Conservation (phyloP, 2,329 filamentous ascomycete genomes). For the Fusarium temperatum region DNA sequence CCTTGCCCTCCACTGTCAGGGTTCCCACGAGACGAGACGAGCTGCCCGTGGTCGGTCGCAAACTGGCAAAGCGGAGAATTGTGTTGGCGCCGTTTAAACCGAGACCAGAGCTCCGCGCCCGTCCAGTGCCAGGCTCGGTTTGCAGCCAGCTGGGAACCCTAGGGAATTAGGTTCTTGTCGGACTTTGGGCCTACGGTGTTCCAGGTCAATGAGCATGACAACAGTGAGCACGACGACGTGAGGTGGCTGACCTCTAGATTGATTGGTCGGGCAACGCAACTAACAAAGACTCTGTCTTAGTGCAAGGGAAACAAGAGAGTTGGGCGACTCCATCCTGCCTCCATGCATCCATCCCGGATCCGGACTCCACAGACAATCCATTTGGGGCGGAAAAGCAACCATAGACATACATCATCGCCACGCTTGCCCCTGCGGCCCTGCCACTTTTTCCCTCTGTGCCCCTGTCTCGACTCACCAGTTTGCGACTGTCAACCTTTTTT, state of each 20-base stretch:
- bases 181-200: conserved; percentile 20
- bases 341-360: conserved; percentile 47
- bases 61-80: conserved; percentile 30
- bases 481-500: conserved; percentile 30
- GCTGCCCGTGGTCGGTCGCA: conserved; percentile 19
- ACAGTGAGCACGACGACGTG: conserved; percentile 28
- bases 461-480: conserved; percentile 36
- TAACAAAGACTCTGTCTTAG: conserved; percentile 40
- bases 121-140: conserved; percentile 30
- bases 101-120: conserved; percentile 10
- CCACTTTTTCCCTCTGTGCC: conserved; percentile 38
- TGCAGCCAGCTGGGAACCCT: conserved; percentile 26
- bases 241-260: conserved; percentile 39
- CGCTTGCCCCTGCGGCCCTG: conserved; percentile 43
- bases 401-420: conserved; percentile 47
- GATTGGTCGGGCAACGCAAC: conserved; percentile 41
- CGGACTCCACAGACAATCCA: conserved; percentile 47
- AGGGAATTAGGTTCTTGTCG: conserved; percentile 27
- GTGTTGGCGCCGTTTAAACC: conserved; percentile 26
- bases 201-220: conserved; percentile 37
- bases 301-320: conserved; percentile 32
- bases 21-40: conserved; percentile 7
- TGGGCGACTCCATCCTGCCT: conserved; percentile 39
- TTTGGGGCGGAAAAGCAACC: conserved; percentile 46
- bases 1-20: conserved; percentile 12